Evolutionary conservation across 2,329 filamentous ascomycete genomes (phyloP).

Genomic region (Fusarium sp.): DNA sequence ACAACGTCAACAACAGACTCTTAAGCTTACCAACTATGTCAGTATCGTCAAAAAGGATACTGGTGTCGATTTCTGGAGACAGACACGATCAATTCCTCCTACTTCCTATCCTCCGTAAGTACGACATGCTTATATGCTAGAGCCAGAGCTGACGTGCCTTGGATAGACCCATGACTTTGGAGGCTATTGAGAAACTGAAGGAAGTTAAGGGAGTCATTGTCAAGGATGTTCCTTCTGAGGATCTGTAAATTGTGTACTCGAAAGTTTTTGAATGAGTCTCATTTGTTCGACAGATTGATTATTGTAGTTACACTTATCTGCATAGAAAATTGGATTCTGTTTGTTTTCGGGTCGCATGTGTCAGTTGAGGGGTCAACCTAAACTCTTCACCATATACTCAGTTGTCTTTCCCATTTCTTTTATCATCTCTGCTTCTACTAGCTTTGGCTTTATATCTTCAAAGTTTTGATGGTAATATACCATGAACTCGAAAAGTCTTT

Average conservation of each 20-base stretch:
- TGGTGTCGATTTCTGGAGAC: constrained; percentile 9
- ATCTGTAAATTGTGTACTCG: background rate
- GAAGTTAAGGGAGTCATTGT: constrained; percentile 11
- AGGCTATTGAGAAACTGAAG: constrained; percentile 25
- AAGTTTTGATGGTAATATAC: too few species aligned
- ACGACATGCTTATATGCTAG: fast-evolving
- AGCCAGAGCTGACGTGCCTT: fast-evolving
- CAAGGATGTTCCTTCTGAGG: background rate
- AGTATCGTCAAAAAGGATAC: constrained; percentile 20
- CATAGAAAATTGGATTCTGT: too few species aligned
- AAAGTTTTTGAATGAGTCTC: background rate
- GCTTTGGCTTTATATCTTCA: too few species aligned
- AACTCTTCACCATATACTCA: too few species aligned
- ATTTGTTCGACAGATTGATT: too few species aligned
- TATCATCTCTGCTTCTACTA: too few species aligned
- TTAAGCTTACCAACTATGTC: background rate
- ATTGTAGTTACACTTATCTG: too few species aligned
- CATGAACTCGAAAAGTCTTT: too few species aligned
- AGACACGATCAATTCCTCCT: constrained; percentile 14
- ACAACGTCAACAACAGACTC: fast-evolving
- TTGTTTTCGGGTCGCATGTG: too few species aligned
- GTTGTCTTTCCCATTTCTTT: too few species aligned
- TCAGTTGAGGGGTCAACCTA: too few species aligned
- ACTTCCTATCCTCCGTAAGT: constrained; percentile 23
- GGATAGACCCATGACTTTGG: constrained; percentile 14